These are phyloP conservation scores for Yarrowia sp. DNA, from an alignment of 805 yeast genomes.

Conservation along the genomic window DNA sequence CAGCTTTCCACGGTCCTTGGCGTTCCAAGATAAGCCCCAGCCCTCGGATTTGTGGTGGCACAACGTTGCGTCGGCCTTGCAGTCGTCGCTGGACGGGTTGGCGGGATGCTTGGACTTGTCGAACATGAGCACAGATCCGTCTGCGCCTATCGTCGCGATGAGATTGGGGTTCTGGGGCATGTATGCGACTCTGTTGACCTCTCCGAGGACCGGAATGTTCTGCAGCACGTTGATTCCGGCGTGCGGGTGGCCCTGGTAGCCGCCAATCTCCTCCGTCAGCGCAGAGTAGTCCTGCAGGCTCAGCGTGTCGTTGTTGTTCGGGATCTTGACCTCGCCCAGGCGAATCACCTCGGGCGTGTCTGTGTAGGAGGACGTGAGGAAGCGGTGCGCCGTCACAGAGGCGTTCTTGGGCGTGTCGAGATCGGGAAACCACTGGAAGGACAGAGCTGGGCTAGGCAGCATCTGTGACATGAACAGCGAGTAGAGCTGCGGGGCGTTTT, in stretches of 20 bases:
- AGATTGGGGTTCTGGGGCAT: conserved; percentile 88
- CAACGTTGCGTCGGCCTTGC: conserved; percentile 55
- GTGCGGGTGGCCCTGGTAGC: conserved; percentile 14
- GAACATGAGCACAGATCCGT: conserved; percentile 64
- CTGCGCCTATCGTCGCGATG: conserved; percentile 65
- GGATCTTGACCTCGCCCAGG: conserved; percentile 14
- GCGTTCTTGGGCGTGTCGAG: conserved; percentile 40
- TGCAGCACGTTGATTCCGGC: conserved; percentile 48
- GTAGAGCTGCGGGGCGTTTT: conserved; percentile 56
- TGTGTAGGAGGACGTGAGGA: background rate
- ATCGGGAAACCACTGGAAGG: conserved; percentile 59
- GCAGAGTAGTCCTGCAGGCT: conserved; percentile 21
- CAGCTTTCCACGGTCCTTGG: conserved; percentile 55
- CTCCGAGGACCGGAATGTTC: conserved; percentile 65
- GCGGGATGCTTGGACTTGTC: conserved; percentile 81
- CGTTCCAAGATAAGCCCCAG: conserved; percentile 75
- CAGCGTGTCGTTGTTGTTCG: background rate
- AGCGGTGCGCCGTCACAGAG: background rate
- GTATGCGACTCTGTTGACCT: conserved; percentile 66
- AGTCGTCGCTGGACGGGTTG: conserved; percentile 39
- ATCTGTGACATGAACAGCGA: conserved; percentile 53
- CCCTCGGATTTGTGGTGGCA: conserved; percentile 45
- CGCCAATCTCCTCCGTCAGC: conserved; percentile 11
- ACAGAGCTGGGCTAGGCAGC: conserved; percentile 61
- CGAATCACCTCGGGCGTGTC: conserved; percentile 14